A percentile compares a stretch with the other conserved stretches of the same genome.
phyloP scores from a whole-genome alignment of 257 asterid species.

The Solanum sejunctum region DNA sequence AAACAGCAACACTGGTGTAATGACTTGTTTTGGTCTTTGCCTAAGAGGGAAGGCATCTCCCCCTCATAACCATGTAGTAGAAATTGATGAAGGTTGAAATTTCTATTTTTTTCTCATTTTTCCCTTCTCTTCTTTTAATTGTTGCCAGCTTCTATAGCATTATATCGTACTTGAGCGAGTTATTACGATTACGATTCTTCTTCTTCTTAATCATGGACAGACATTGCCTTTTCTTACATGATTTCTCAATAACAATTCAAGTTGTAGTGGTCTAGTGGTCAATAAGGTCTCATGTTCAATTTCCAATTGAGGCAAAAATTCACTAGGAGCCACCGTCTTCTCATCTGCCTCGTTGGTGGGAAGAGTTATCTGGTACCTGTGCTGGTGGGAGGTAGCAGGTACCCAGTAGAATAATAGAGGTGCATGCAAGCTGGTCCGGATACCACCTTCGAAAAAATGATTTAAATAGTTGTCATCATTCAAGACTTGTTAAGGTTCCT shows the following conservation, averaged over 20 bases:
- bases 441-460: background rate
- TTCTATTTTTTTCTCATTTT: background rate
- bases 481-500: background rate
- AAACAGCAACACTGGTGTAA: conserved; percentile 9
- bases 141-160: background rate
- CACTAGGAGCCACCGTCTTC: background rate
- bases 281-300: background rate
- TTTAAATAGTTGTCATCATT: background rate
- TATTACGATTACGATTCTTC: background rate
- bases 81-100: conserved; percentile 51
- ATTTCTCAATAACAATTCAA: background rate
- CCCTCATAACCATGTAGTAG: conserved; percentile 8
- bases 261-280: background rate
- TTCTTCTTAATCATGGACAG: background rate
- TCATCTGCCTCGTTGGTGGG: background rate
- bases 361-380: background rate
- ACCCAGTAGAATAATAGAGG: background rate
- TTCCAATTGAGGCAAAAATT: background rate
- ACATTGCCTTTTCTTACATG: background rate
- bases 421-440: background rate
- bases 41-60: conserved; percentile 16
- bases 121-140: background rate
- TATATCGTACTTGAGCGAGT: background rate
- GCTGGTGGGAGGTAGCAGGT: background rate
- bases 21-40: conserved; percentile 43